These are phyloP conservation scores for Symbiodinium natans DNA, from an alignment of 73 alveolate genomes.

Conservation along the genomic window DNA sequence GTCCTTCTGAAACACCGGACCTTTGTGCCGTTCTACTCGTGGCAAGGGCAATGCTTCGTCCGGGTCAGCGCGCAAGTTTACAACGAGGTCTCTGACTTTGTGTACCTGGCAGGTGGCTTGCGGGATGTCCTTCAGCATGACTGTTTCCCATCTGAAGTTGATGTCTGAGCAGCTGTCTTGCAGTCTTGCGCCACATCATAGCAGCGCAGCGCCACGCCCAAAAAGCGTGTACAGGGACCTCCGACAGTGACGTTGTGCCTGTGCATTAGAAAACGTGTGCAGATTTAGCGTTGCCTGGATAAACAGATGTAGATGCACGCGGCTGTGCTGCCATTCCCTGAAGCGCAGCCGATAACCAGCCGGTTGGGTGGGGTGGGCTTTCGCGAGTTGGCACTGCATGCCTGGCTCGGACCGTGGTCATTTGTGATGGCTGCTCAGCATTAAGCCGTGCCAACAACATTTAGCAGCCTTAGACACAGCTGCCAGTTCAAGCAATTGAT, in stretches of 20 bases:
- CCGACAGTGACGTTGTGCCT: background rate
- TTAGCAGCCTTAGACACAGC: too few species aligned
- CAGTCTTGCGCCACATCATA: background rate
- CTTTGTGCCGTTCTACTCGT: background rate
- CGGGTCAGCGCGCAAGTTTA: conserved; percentile 33
- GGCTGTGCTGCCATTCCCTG: too few species aligned
- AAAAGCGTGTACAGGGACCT: background rate
- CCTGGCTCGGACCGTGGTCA: too few species aligned
- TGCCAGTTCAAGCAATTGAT: too few species aligned
- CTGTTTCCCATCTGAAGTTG: conserved; percentile 10
- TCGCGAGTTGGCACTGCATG: too few species aligned
- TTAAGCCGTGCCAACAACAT: too few species aligned
- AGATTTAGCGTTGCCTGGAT: background rate
- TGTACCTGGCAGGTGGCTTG: conserved; percentile 1
- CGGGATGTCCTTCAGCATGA: background rate
- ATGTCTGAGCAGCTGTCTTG: background rate
- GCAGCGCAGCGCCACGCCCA: background rate
- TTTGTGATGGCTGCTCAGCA: too few species aligned
- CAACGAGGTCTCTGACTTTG: conserved; percentile 20
- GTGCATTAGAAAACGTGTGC: background rate
- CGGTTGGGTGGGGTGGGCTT: too few species aligned
- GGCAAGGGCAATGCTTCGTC: conserved; percentile 15
- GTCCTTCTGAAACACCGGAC: conserved; percentile 1
- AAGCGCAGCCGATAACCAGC: too few species aligned
- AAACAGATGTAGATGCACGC: background rate